These are phyloP conservation scores for Arabidopsis thaliana DNA, from an alignment of 345 rosid species.

Conservation along the genomic window DNA sequence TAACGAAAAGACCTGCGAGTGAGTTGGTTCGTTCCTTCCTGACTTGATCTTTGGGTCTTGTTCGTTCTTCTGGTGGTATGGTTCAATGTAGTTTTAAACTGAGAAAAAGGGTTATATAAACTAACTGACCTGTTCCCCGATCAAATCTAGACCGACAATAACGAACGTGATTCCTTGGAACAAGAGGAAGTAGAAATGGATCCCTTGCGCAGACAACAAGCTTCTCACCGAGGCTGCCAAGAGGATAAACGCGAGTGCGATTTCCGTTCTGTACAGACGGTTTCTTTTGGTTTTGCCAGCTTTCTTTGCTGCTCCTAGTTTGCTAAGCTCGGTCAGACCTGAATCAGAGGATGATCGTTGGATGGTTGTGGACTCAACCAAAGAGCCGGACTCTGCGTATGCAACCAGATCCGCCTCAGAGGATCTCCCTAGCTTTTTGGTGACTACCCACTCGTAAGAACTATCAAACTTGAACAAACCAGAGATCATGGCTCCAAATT, in stretches of 20 bases:
- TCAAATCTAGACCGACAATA: slow-evolving; percentile 88
- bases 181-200: slow-evolving; percentile 85
- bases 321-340: slow-evolving; percentile 65
- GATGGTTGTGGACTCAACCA: slow-evolving; percentile 47
- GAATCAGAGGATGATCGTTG: slow-evolving; percentile 74
- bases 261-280: slow-evolving; percentile 76
- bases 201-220: slow-evolving; percentile 84
- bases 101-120: slow-evolving; percentile 1
- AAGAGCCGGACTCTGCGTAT: slow-evolving; percentile 63
- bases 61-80: slow-evolving; percentile 5
- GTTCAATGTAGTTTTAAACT: slow-evolving; percentile 4
- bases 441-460: slow-evolving; percentile 93
- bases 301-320: slow-evolving; percentile 59
- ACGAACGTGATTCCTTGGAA: slow-evolving; percentile 86
- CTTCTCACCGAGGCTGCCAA: slow-evolving; percentile 76
- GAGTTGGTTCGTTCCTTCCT: slow-evolving; percentile 30
- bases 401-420: slow-evolving; percentile 88
- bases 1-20: slow-evolving; percentile 14
- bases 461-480: slow-evolving; percentile 82
- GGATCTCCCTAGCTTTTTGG: slow-evolving; percentile 90
- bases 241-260: slow-evolving; percentile 72
- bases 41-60: slow-evolving; percentile 21
- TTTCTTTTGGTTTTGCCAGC: slow-evolving; percentile 55
- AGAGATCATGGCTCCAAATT: slow-evolving; percentile 94
- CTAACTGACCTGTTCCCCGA: slow-evolving; percentile 85